Conservation (phyloP, 192 early-diverging fungal genomes). For the Coemansia reversa region DNA sequence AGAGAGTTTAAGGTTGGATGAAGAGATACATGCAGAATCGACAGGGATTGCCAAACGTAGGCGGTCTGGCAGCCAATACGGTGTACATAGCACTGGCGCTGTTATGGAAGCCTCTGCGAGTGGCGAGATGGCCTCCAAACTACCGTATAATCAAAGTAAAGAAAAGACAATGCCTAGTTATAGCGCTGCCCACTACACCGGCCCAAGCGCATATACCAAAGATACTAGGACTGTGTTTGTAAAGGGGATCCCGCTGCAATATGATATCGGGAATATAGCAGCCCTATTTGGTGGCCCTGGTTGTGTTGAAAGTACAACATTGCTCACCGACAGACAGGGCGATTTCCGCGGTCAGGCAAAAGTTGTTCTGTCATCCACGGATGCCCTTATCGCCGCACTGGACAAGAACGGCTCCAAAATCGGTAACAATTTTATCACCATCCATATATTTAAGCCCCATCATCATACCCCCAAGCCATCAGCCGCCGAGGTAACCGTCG, state of each 20-base stretch:
- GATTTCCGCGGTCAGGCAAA: constrained; percentile 35
- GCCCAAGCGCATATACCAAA: not conserved
- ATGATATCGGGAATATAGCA: constrained; percentile 8
- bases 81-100: no score
- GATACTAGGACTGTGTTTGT: constrained; percentile 18
- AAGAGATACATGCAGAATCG: not conserved
- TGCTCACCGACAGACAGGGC: constrained; percentile 30
- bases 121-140: no score
- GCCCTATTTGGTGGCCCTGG: constrained; percentile 20
- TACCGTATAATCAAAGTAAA: not conserved
- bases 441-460: constrained; percentile 37
- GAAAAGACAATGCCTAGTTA: constrained; percentile 8
- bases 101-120: no score
- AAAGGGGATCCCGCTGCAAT: constrained; percentile 23
- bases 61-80: not conserved
- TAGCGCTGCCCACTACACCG: not conserved
- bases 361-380: constrained; percentile 9
- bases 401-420: constrained; percentile 37
- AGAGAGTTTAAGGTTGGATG: not conserved
- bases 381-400: constrained; percentile 30
- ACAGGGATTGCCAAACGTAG: constrained; percentile 2
- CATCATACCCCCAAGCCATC: not conserved
- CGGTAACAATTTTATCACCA: constrained; percentile 19
- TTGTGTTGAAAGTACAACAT: constrained; percentile 5
- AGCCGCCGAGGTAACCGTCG: constrained; percentile 8